These are phyloP conservation scores for Eragrostis curvula DNA, from an alignment of 176 grass and related monocot species.

Conservation along the genomic window DNA sequence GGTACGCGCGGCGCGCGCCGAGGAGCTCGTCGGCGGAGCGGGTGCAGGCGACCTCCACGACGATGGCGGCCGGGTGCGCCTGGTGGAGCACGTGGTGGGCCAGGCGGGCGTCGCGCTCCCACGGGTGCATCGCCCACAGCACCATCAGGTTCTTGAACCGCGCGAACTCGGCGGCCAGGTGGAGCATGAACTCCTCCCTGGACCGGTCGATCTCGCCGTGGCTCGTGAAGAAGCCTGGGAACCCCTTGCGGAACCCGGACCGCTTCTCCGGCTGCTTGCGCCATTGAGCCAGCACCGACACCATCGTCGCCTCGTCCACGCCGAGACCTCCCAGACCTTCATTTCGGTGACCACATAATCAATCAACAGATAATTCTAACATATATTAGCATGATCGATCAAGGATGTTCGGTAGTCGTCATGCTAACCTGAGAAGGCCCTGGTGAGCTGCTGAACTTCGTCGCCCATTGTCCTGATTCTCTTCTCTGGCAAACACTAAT, in stretches of 20 bases:
- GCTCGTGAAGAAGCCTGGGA: constrained; percentile 55
- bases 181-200: constrained; percentile 68
- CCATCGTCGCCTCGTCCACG: constrained; percentile 73
- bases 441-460: constrained; percentile 75
- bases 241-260: constrained; percentile 64
- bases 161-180: constrained; percentile 71
- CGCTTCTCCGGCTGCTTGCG: constrained; percentile 78
- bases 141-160: constrained; percentile 90
- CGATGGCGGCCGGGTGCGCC: constrained; percentile 56
- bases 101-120: constrained; percentile 86
- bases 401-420: background rate
- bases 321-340: constrained; percentile 75
- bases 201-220: constrained; percentile 67
- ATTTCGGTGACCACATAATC: background rate
- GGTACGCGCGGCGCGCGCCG: constrained; percentile 77
- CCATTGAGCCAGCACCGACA: constrained; percentile 68
- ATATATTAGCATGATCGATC: background rate
- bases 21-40: constrained; percentile 84
- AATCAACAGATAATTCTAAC: background rate
- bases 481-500: background rate
- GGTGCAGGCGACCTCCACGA: constrained; percentile 82
- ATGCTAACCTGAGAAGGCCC: constrained; percentile 82
- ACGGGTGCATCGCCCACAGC: constrained; percentile 93
- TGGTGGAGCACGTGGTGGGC: constrained; percentile 79
- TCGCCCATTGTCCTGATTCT: constrained; percentile 47